A percentile compares a stretch with the other conserved stretches of the same genome.
These are phyloP conservation scores for Populus tremula DNA, from an alignment of 345 rosid genomes.

Conservation along the genomic window DNA sequence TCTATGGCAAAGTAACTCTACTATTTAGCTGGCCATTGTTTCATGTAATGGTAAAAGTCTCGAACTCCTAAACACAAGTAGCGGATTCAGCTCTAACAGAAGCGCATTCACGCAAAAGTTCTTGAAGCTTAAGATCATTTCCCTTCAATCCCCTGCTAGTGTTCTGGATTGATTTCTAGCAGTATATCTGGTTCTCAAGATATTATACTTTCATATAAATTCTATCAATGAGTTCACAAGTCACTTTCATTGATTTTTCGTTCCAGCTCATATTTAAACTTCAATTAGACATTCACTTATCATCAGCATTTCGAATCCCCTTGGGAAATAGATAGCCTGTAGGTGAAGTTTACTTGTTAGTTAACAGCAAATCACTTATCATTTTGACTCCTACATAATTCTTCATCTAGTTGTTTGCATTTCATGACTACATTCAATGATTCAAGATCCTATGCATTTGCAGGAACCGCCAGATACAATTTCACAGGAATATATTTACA, in stretches of 20 bases:
- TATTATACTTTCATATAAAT: no score
- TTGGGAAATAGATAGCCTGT: background rate
- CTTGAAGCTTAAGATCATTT: no score
- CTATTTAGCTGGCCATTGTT: no score
- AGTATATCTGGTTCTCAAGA: no score
- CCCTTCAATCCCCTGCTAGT: no score
- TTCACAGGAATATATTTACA: conserved; percentile 45
- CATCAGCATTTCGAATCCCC: background rate
- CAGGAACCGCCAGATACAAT: conserved; percentile 62
- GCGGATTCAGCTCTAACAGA: no score
- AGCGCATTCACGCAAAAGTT: no score
- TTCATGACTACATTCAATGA: background rate
- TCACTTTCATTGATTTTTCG: background rate
- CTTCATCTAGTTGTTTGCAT: background rate
- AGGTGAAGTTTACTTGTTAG: background rate
- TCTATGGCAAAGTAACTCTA: no score
- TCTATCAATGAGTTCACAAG: no score
- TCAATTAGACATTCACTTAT: background rate
- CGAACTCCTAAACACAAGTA: no score
- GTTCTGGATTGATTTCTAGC: no score
- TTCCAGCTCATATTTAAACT: background rate
- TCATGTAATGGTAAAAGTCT: no score
- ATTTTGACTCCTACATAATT: background rate
- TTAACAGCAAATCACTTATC: background rate
- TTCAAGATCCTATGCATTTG: background rate